Base-by-base conservation (phyloP, 768 basidiomycete genomes). In the Mycena pura region DNA sequence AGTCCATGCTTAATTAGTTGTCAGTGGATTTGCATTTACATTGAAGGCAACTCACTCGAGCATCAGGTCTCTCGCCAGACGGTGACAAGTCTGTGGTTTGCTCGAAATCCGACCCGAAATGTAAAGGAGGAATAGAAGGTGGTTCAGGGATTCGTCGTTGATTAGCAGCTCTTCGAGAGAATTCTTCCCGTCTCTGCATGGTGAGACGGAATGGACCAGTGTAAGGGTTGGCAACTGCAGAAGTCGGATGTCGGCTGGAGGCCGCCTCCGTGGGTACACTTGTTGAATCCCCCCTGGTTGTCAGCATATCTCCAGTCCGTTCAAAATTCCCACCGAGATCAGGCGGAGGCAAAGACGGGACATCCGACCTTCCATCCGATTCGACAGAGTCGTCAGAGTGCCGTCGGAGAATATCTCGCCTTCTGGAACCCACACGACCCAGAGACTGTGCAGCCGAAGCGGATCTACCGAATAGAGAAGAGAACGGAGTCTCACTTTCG, bases 151-250 rank as follows among this genome's bases (percentile, higher is more conserved):
- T 53, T 5, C 52, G 57, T 29, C 62, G 63, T 22, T 43, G 48
- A 21, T 15, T 41, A 41, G 29, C 28, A 13, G 57, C 34, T 59
- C 68, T 55, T 51, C 60, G 32, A 47, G 43, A 22, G 41, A 46
- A 51, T 66, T 70, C 57, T 63, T 63, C 48, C 60, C 67, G 57
- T 34, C 79, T 73, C 53, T 80, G 77, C 59, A 85, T 72, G 2
- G 84, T 83, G 48, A 80, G 80, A 25, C 82, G 70, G 72, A 84
- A 84, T 1, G 80, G 80, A 5, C 84, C 83, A 41, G 82, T 78
- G 9, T 75, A 74, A 63, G 79, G 81, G 2, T 74, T 68, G 13
- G 75, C 73, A 63, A 55, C 58, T 9, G 66, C 44, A n/a, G 64
- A 45, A 19, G 54, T 21, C 6, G 63, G n/a, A 43, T 68, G 39